Conservation (phyloP, 148 eudicot genomes). For the Vaccinium darrowii region DNA sequence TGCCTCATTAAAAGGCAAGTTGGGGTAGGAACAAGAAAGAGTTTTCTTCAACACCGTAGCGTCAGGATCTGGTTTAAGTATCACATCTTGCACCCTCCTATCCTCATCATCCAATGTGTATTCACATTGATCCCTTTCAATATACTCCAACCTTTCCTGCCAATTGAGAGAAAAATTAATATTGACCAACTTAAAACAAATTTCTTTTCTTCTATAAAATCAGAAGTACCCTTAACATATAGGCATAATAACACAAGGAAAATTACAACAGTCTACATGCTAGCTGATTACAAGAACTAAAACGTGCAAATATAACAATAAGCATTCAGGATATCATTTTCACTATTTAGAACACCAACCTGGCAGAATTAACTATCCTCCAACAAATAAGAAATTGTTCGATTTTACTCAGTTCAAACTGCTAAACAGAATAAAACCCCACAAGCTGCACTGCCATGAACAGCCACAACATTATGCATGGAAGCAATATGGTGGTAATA, state of each 20-base stretch:
- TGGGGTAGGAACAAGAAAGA: constrained; percentile 92
- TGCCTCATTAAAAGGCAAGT: constrained; percentile 72
- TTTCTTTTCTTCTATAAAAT: background rate
- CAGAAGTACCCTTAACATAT: background rate
- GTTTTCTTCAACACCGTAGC: constrained; percentile 71
- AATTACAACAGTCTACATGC: background rate
- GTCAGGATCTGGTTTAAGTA: constrained; percentile 77
- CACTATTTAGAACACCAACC: background rate
- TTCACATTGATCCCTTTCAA: constrained; percentile 84
- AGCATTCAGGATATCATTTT: background rate
- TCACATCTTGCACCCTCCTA: constrained; percentile 68
- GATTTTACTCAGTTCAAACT: background rate
- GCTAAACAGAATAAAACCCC: background rate
- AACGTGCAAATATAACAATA: background rate
- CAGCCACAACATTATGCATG: background rate
- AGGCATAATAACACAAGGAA: background rate
- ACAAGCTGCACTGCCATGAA: background rate
- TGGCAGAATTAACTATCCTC: background rate
- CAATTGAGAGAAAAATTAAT: constrained; percentile 1
- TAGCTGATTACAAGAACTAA: background rate
- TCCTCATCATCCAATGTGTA: constrained; percentile 92
- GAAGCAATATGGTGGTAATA: background rate
- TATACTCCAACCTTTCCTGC: constrained; percentile 77
- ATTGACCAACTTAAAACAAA: background rate
- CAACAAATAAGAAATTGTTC: background rate